phyloP scores from a whole-genome alignment of 1,284 basidiomycete species.

The Kwoniella shivajii region DNA sequence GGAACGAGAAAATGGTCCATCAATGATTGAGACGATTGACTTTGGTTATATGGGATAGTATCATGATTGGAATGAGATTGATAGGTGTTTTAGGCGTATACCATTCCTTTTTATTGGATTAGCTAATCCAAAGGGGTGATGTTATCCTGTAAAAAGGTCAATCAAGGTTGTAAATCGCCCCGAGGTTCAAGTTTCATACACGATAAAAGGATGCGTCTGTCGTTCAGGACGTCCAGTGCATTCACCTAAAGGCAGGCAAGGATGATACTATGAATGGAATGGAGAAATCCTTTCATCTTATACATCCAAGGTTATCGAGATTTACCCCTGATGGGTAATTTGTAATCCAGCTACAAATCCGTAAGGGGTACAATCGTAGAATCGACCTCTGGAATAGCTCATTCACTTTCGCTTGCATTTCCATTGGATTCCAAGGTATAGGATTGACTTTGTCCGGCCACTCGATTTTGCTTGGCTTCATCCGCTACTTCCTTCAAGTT shows the following conservation, averaged over 20 bases:
- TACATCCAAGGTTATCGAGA: background rate
- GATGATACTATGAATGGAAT: background rate
- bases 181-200: background rate
- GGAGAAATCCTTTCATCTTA: background rate
- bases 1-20: background rate
- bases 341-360: background rate
- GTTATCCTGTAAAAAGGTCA: background rate
- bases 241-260: too few relatives aligned
- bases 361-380: background rate
- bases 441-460: background rate
- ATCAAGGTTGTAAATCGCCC: background rate
- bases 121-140: too few relatives aligned
- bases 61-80: background rate
- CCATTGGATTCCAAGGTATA: constrained; percentile 14
- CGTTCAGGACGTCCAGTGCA: too few relatives aligned
- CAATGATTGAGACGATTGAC: background rate
- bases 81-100: background rate
- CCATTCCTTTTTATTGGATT: background rate
- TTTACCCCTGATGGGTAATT: background rate
- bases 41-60: background rate
- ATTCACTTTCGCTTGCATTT: background rate
- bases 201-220: background rate
- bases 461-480: constrained; percentile 11
- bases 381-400: too few relatives aligned
- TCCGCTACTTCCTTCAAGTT: constrained; percentile 21